phyloP scores from a whole-genome alignment of 768 basidiomycete species.

The Lactarius pseudohatsudake region DNA sequence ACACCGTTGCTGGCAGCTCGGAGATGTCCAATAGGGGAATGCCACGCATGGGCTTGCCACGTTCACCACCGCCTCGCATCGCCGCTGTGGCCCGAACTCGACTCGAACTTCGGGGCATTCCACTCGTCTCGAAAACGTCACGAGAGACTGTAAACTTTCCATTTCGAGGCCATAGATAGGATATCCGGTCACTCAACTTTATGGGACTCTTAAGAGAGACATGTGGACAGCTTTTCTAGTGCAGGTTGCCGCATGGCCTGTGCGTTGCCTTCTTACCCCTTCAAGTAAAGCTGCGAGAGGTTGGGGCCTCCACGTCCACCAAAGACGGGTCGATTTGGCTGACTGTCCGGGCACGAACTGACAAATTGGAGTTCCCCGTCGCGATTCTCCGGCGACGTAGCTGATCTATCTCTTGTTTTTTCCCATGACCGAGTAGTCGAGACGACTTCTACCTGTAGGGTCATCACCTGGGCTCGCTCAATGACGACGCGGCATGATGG shows the following conservation, averaged over 20 bases:
- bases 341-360: constrained; percentile 13
- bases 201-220: not conserved
- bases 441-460: not conserved
- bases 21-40: constrained; percentile 14
- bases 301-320: constrained; percentile 6
- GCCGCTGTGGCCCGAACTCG: constrained; percentile 1
- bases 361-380: constrained; percentile 17
- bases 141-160: not conserved
- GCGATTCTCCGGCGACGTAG: not conserved
- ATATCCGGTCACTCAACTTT: constrained; percentile 2
- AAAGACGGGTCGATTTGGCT: not conserved
- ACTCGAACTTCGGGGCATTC: constrained; percentile 6
- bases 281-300: constrained; percentile 1
- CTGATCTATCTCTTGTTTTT: constrained; percentile 10
- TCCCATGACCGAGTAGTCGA: not conserved
- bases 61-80: not conserved
- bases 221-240: constrained; percentile 1
- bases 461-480: not conserved
- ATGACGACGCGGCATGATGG: not conserved
- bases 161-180: constrained; percentile 4
- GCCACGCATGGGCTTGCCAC: not conserved
- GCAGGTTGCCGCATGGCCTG: constrained; percentile 22
- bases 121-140: constrained; percentile 1
- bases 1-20: constrained; percentile 3
- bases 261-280: constrained; percentile 18